Evolutionary conservation across 225 moss, liverwort and hornwort species (phyloP).

Genomic region (Lunularia cruciata): DNA sequence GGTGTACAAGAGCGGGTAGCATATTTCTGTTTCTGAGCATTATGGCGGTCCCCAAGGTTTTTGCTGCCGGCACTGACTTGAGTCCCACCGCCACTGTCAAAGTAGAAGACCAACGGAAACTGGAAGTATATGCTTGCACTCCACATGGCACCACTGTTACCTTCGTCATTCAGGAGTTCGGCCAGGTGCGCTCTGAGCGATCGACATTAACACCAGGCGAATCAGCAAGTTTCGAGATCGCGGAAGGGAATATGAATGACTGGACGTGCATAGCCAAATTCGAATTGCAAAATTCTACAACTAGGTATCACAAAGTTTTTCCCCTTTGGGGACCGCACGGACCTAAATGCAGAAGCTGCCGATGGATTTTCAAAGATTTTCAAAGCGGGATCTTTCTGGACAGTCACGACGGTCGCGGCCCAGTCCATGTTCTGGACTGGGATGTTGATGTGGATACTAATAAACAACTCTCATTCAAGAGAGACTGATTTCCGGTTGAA

Average conservation of each 20-base stretch:
- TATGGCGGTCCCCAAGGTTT: neutral
- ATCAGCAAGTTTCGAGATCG: constrained; percentile 3
- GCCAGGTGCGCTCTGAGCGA: neutral
- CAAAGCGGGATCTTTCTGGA: constrained; percentile 4
- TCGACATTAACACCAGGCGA: constrained; percentile 2
- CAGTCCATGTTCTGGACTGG: neutral
- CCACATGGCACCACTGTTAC: neutral
- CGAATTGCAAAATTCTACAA: neutral
- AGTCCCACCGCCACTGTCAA: neutral
- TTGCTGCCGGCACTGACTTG: neutral
- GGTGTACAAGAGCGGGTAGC: neutral
- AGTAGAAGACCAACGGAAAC: neutral
- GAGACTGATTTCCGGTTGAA: constrained; percentile 1
- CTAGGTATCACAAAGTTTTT: neutral
- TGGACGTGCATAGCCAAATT: constrained; percentile 11
- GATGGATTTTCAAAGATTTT: constrained; percentile 10
- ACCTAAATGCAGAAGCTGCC: constrained; percentile 6
- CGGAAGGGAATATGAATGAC: neutral
- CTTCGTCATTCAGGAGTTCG: constrained; percentile 3
- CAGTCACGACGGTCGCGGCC: constrained; percentile 4
- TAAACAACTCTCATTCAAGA: neutral
- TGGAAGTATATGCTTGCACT: constrained; percentile 2
- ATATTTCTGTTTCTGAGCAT: neutral
- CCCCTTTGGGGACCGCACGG: constrained; percentile 10
- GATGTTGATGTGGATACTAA: neutral